These are phyloP conservation scores for Neoscytalidium dimidiatum DNA, from an alignment of 2,329 filamentous ascomycete genomes.

Conservation along the genomic window DNA sequence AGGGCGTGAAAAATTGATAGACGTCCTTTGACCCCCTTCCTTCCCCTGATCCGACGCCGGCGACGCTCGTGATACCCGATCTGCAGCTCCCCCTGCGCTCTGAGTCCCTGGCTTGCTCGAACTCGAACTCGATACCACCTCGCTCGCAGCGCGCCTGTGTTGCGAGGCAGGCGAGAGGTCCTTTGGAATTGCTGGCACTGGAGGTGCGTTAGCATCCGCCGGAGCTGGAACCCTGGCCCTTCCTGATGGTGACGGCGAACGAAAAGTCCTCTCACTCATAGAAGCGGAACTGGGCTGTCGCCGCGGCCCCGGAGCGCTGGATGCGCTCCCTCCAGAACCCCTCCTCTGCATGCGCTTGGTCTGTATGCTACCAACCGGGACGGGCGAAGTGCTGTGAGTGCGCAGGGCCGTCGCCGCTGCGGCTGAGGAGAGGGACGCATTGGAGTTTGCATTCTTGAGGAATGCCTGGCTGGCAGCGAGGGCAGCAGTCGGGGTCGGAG, in stretches of 20 bases:
- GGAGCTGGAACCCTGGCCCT: constrained; percentile 25
- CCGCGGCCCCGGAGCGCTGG: constrained; percentile 40
- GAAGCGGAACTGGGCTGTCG: constrained; percentile 68
- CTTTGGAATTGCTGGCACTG: constrained; percentile 72
- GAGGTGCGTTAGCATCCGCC: constrained; percentile 57
- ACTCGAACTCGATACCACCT: constrained; percentile 50
- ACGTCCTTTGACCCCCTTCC: constrained; percentile 43
- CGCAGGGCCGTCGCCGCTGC: constrained; percentile 85
- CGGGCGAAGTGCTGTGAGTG: constrained; percentile 75
- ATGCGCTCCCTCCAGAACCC: constrained; percentile 60
- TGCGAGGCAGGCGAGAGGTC: constrained; percentile 37
- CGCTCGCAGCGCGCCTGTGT: constrained; percentile 47
- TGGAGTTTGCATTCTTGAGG: constrained; percentile 65
- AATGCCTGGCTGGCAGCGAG: constrained; percentile 82
- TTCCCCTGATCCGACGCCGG: constrained; percentile 47
- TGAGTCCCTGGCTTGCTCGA: constrained; percentile 38
- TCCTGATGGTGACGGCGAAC: constrained; percentile 62
- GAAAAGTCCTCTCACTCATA: constrained; percentile 87
- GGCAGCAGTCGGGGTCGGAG: constrained; percentile 70
- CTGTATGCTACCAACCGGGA: constrained; percentile 77
- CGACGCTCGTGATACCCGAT: constrained; percentile 36
- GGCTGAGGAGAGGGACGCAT: constrained; percentile 73
- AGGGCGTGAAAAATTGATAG: constrained; percentile 58
- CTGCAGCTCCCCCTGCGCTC: constrained; percentile 33
- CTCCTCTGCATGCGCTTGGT: constrained; percentile 82